phyloP scores from a whole-genome alignment of 208 protist genomes.

The Borovskyia barvae region DNA sequence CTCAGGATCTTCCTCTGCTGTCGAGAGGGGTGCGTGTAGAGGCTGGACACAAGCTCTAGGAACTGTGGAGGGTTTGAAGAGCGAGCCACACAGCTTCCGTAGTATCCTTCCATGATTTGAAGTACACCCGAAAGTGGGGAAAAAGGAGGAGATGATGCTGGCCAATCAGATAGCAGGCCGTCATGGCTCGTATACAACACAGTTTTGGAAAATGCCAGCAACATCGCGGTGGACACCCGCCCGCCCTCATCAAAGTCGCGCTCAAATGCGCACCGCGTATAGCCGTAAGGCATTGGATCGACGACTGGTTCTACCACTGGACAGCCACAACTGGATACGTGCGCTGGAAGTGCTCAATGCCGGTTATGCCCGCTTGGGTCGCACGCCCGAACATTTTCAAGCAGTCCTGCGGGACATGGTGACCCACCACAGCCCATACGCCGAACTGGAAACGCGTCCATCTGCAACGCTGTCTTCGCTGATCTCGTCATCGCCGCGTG shows the following conservation, averaged over 20 bases:
- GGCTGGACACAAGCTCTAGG: too few relatives aligned
- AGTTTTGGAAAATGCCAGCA: conserved; percentile 46
- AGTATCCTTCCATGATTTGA: too few relatives aligned
- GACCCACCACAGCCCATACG: conserved; percentile 21
- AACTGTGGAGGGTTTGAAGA: too few relatives aligned
- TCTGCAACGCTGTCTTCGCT: too few relatives aligned
- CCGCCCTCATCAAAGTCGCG: conserved; percentile 34
- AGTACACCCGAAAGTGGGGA: too few relatives aligned
- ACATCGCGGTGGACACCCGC: conserved; percentile 9
- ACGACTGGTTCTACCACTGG: conserved; percentile 80
- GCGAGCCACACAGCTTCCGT: too few relatives aligned
- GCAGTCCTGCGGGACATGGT: conserved; percentile 69
- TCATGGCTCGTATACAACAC: conserved; percentile 76
- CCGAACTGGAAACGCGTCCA: too few relatives aligned
- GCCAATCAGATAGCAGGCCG: conserved; percentile 52
- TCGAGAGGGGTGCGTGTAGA: too few relatives aligned
- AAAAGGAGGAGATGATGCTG: too few relatives aligned
- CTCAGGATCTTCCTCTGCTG: too few relatives aligned
- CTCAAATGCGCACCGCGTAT: conserved; percentile 38
- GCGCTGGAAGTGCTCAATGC: conserved; percentile 79
- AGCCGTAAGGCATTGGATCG: conserved; percentile 73
- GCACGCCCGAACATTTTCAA: conserved; percentile 74
- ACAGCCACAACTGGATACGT: conserved; percentile 72
- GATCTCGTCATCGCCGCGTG: too few relatives aligned
- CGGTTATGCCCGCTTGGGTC: conserved; percentile 63